Evolutionary conservation across 2,329 filamentous ascomycete species (phyloP).

Genomic region (Trichophyton equinum): DNA sequence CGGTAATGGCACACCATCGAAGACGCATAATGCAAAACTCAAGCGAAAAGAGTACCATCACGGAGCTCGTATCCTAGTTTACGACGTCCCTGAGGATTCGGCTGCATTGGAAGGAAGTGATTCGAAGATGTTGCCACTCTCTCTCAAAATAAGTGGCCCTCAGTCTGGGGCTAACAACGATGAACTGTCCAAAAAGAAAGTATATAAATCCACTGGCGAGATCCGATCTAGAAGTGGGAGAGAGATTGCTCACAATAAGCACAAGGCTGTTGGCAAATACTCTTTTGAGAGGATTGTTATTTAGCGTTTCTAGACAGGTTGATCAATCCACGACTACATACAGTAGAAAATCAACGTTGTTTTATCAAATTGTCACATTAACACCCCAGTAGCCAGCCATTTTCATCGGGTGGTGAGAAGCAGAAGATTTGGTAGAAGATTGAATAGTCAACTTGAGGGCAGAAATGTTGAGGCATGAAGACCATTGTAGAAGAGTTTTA

Average conservation of each 20-base stretch:
- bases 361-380: not conserved
- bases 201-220: slow-evolving; percentile 55
- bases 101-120: slow-evolving; percentile 1
- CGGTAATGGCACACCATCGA: slow-evolving; percentile 7
- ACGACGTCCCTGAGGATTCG: slow-evolving; percentile 5
- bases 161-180: slow-evolving; percentile 35
- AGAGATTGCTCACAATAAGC: slow-evolving; percentile 65
- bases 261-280: slow-evolving; percentile 69
- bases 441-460: no score
- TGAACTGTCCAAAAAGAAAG: slow-evolving; percentile 34
- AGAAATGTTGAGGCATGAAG: no score
- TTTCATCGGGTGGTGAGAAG: no score
- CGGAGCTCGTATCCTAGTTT: slow-evolving; percentile 26
- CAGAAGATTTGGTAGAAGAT: no score
- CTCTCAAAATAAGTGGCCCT: slow-evolving; percentile 46
- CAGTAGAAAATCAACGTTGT: not conserved
- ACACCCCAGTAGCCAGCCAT: not conserved
- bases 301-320: slow-evolving; percentile 26
- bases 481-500: no score
- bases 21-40: slow-evolving; percentile 15
- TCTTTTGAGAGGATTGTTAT: slow-evolving; percentile 65
- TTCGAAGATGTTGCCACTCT: slow-evolving; percentile 52
- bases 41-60: slow-evolving; percentile 26
- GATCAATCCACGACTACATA: not conserved
- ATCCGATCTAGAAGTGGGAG: slow-evolving; percentile 54